phyloP scores from a whole-genome alignment of 257 asterid genomes.

The Solanum acaule region DNA sequence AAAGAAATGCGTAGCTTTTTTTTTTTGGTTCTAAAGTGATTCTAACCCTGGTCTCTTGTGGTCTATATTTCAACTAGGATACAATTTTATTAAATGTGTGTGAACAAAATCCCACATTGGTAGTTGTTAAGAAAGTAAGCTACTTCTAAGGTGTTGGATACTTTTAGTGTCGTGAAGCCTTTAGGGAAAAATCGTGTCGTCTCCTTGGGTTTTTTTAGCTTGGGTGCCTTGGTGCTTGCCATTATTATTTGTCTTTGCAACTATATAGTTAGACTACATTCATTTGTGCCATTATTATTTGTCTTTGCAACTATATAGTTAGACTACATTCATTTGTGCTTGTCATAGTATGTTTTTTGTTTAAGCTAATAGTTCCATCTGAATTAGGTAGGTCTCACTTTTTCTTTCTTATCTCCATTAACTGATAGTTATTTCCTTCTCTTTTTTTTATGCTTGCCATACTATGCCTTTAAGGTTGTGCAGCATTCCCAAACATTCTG shows the following conservation, averaged over 20 bases:
- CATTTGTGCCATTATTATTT: neutral
- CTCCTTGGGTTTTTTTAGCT: neutral
- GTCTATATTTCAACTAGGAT: neutral
- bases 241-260: neutral
- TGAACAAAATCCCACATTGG: neutral
- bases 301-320: neutral
- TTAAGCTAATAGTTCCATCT: neutral
- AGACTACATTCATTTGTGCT: neutral
- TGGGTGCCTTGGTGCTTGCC: neutral
- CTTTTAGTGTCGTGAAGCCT: neutral
- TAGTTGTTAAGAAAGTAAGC: neutral
- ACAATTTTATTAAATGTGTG: neutral
- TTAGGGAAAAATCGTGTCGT: neutral
- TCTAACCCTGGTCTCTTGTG: neutral
- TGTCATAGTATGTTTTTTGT: neutral
- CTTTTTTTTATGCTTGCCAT: neutral
- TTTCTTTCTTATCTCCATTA: neutral
- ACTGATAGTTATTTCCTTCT: neutral
- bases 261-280: neutral
- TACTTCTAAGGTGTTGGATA: neutral
- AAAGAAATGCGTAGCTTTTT: neutral
- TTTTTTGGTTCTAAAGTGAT: neutral
- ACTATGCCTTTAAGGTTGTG: neutral
- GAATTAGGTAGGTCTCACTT: neutral
- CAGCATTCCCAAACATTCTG: neutral